These are phyloP conservation scores for Capsaspora owczarzaki DNA, from an alignment of 78 protist species.

Conservation along the genomic window DNA sequence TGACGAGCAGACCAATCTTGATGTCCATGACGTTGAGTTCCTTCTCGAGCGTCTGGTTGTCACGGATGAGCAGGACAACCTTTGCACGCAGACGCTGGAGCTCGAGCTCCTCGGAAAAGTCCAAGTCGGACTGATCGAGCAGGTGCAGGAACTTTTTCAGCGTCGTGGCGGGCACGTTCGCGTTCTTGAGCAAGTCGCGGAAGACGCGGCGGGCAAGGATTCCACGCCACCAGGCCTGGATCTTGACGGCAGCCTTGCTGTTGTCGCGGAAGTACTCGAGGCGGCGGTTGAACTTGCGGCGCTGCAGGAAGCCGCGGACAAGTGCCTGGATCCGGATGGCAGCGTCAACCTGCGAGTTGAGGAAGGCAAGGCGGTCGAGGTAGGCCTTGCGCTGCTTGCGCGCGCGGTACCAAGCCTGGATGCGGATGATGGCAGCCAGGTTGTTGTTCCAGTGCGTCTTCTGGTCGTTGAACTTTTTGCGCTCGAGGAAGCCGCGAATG, in stretches of 20 bases:
- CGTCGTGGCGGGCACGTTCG: background rate
- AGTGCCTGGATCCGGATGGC: background rate
- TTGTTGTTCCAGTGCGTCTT: background rate
- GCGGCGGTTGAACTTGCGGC: background rate
- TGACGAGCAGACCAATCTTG: conserved; percentile 27
- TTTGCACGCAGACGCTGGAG: background rate
- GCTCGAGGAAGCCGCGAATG: background rate
- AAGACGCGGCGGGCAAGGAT: no score
- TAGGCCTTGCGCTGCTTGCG: background rate
- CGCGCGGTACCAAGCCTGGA: background rate
- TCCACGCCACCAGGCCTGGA: background rate
- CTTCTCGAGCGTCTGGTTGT: conserved; percentile 1
- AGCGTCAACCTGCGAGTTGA: background rate
- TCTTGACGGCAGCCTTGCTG: background rate
- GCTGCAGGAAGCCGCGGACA: background rate
- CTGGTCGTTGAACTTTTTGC: background rate
- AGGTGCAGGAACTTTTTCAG: background rate
- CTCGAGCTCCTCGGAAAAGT: conserved; percentile 22
- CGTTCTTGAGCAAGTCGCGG: no score
- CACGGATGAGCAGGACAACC: conserved; percentile 15
- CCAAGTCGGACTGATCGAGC: background rate
- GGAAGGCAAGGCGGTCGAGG: background rate
- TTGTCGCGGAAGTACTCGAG: background rate
- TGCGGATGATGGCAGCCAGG: background rate
- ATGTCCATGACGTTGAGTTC: conserved; percentile 14